Evolutionary conservation across 768 basidiomycete genomes (phyloP).

Genomic region (Sarcodon sp.): DNA sequence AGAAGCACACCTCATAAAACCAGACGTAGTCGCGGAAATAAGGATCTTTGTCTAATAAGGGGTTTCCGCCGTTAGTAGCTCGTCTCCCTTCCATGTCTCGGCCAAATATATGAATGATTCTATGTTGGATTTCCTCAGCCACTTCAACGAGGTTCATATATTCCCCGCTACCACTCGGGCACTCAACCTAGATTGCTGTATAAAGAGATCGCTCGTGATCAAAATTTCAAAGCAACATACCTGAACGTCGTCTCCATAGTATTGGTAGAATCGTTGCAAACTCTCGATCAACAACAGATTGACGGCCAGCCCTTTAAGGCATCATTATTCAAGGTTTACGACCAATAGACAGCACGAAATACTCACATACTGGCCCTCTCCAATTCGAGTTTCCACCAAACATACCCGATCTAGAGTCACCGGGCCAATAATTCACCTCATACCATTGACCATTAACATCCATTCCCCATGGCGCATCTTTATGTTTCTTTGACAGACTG

Average conservation of each 20-base stretch:
- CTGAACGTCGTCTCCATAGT: constrained; percentile 87
- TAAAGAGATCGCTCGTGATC: background rate
- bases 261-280: constrained; percentile 94
- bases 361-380: constrained; percentile 81
- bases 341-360: background rate
- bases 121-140: constrained; percentile 96
- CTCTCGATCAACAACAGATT: constrained; percentile 95
- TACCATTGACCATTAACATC: constrained; percentile 85
- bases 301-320: constrained; percentile 71
- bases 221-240: constrained; percentile 13
- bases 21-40: constrained; percentile 95
- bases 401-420: constrained; percentile 95
- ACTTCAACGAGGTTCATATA: constrained; percentile 92
- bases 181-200: constrained; percentile 53
- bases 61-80: constrained; percentile 86
- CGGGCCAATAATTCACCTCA: constrained; percentile 95
- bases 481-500: constrained; percentile 82
- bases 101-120: constrained; percentile 98
- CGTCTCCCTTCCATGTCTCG: constrained; percentile 77
- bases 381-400: constrained; percentile 98
- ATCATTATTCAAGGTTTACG: background rate
- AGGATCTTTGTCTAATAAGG: constrained; percentile 80
- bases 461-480: constrained; percentile 91
- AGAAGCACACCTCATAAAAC: constrained; percentile 73
- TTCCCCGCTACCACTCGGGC: constrained; percentile 94